Conservation (phyloP, 345 rosid genomes). For the Citrus unshiu region DNA sequence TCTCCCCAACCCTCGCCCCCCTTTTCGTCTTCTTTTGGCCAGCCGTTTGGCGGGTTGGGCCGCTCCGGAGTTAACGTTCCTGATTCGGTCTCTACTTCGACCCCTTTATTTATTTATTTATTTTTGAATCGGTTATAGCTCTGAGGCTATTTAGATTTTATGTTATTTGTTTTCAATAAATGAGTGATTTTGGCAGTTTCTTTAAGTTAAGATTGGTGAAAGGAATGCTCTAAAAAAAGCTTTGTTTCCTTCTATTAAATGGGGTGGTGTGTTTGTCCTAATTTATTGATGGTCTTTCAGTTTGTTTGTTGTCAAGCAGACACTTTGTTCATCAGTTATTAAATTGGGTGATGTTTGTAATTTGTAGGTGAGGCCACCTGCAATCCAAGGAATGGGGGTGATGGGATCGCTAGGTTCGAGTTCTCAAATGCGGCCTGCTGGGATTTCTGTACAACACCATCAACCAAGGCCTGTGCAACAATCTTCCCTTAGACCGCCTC, state of each 20-base stretch:
- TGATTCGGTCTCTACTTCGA: conserved; percentile 43
- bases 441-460: conserved; percentile 58
- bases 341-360: not conserved
- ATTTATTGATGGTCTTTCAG: not conserved
- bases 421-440: conserved; percentile 67
- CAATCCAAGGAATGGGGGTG: conserved; percentile 67
- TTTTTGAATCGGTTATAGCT: not conserved
- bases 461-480: conserved; percentile 78
- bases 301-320: not conserved
- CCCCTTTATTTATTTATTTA: conserved; percentile 40
- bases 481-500: conserved; percentile 53
- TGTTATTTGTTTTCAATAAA: not conserved
- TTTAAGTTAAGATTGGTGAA: not conserved
- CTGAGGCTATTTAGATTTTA: no score
- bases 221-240: not conserved
- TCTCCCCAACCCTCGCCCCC: conserved; percentile 40
- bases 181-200: not conserved
- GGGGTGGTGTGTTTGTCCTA: not conserved
- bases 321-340: not conserved
- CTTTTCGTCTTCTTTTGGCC: conserved; percentile 65
- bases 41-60: conserved; percentile 54
- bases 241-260: not conserved
- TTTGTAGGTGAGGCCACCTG: conserved; percentile 47
- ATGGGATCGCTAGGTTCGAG: conserved; percentile 59
- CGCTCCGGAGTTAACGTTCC: conserved; percentile 44